Evolutionary conservation across 1,284 basidiomycete genomes (phyloP).

Genomic region (Porphyrellus sp.): DNA sequence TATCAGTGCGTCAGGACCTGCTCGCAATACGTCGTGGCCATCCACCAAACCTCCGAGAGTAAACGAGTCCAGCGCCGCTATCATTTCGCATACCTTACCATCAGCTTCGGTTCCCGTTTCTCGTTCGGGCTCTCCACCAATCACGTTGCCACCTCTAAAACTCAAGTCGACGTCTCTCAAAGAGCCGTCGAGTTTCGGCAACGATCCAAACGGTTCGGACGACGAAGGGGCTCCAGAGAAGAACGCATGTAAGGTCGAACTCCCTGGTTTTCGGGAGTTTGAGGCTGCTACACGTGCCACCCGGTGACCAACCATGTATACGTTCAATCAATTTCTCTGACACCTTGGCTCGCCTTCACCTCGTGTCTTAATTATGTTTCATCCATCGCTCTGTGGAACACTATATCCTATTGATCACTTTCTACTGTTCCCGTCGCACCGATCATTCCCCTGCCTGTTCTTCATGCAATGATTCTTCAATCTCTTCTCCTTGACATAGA

Average conservation of each 20-base stretch:
- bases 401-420: slow-evolving; percentile 23
- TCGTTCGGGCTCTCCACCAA: slow-evolving; percentile 63
- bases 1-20: slow-evolving; percentile 49
- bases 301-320: slow-evolving; percentile 18
- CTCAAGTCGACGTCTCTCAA: slow-evolving; percentile 35
- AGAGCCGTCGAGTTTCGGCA: slow-evolving; percentile 12
- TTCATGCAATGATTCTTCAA: slow-evolving; percentile 11
- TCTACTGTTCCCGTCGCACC: slow-evolving; percentile 6
- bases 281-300: slow-evolving; percentile 31
- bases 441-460: slow-evolving; percentile 3
- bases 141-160: slow-evolving; percentile 65
- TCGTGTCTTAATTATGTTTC: slow-evolving; percentile 11
- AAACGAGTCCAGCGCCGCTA: slow-evolving; percentile 7
- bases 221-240: slow-evolving; percentile 25
- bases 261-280: slow-evolving; percentile 37
- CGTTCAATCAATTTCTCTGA: background rate
- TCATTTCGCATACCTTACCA: slow-evolving; percentile 14
- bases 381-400: slow-evolving; percentile 8
- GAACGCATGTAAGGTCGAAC: slow-evolving; percentile 25
- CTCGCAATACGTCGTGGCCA: slow-evolving; percentile 40
- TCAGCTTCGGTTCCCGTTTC: slow-evolving; percentile 49
- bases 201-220: slow-evolving; percentile 20
- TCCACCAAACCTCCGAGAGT: slow-evolving; percentile 29
- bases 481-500: slow-evolving; percentile 22
- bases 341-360: background rate